Percentiles rank a stretch among this genome's conserved stretches.
These are phyloP conservation scores for Cutaneotrichosporon sp. DNA, from an alignment of 1,284 basidiomycete genomes.

Conservation along the genomic window DNA sequence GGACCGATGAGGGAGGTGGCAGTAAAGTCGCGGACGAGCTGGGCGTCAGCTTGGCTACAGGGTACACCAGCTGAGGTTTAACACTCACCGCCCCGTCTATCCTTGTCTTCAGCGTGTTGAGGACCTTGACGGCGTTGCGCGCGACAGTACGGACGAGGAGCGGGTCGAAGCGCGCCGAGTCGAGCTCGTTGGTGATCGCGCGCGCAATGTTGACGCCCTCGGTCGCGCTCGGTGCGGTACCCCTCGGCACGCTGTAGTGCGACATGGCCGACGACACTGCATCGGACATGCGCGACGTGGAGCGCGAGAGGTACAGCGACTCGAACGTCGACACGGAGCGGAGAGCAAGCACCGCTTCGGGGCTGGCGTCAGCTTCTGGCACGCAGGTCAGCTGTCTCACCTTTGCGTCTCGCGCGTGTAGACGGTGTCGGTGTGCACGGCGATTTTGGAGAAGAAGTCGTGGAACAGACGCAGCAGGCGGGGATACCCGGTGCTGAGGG, in stretches of 20 bases:
- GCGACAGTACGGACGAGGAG: constrained; percentile 76
- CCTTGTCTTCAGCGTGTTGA: constrained; percentile 66
- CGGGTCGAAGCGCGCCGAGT: constrained; percentile 90
- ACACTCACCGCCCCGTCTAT: constrained; percentile 67
- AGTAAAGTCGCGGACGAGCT: constrained; percentile 76
- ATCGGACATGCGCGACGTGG: constrained; percentile 76
- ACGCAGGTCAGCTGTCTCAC: constrained; percentile 54
- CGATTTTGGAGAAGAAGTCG: constrained; percentile 91
- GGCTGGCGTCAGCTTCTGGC: constrained; percentile 59
- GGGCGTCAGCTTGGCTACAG: no score
- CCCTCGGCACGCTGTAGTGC: constrained; percentile 59
- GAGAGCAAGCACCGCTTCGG: constrained; percentile 85
- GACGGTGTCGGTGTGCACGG: constrained; percentile 88
- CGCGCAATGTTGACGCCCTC: constrained; percentile 78
- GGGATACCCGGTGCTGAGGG: constrained; percentile 80
- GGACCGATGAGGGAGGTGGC: constrained; percentile 75
- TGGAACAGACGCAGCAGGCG: constrained; percentile 85
- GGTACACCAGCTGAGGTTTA: not conserved
- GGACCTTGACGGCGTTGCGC: constrained; percentile 65
- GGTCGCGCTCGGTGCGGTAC: constrained; percentile 68
- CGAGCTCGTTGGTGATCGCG: constrained; percentile 81
- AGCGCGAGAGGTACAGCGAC: constrained; percentile 78
- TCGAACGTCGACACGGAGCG: constrained; percentile 81
- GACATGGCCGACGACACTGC: constrained; percentile 70
- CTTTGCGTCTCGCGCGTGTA: constrained; percentile 82